phyloP scores from a whole-genome alignment of 2,329 filamentous ascomycete species.

The Tolypocladium tropicale region DNA sequence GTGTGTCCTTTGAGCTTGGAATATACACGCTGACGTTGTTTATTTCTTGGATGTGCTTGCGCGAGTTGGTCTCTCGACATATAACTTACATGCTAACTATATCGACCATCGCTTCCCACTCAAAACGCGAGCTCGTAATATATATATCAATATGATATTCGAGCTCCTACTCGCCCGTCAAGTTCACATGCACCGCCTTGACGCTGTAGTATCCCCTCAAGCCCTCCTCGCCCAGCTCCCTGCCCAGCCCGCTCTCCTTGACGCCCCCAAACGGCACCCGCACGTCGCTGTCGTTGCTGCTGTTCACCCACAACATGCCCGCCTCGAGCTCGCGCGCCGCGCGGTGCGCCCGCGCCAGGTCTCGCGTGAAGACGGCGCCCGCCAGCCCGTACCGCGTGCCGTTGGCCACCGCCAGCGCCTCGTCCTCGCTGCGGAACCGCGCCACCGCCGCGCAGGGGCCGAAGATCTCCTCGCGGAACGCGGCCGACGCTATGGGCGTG shows the following conservation, averaged over 20 bases:
- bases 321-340: conserved; percentile 49
- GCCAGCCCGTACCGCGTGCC: conserved; percentile 52
- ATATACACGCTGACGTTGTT: too few species aligned
- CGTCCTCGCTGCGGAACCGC: conserved; percentile 30
- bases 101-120: background rate
- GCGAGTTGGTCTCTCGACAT: too few species aligned
- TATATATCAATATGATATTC: too few species aligned
- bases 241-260: conserved; percentile 36
- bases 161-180: conserved; percentile 9
- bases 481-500: conserved; percentile 29
- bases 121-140: background rate
- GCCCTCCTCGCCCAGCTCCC: conserved; percentile 34
- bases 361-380: conserved; percentile 50
- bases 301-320: conserved; percentile 46
- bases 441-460: conserved; percentile 32
- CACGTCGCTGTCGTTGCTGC: conserved; percentile 32
- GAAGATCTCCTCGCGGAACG: conserved; percentile 37
- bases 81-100: too few species aligned
- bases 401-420: conserved; percentile 33
- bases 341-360: conserved; percentile 38
- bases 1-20: too few species aligned
- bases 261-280: conserved; percentile 35
- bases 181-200: conserved; percentile 35
- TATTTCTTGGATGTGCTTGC: too few species aligned
- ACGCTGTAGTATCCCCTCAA: conserved; percentile 32